Evolutionary conservation across 1,139 yeast species (phyloP).

Genomic region (Saccharomycopsis phalli): DNA sequence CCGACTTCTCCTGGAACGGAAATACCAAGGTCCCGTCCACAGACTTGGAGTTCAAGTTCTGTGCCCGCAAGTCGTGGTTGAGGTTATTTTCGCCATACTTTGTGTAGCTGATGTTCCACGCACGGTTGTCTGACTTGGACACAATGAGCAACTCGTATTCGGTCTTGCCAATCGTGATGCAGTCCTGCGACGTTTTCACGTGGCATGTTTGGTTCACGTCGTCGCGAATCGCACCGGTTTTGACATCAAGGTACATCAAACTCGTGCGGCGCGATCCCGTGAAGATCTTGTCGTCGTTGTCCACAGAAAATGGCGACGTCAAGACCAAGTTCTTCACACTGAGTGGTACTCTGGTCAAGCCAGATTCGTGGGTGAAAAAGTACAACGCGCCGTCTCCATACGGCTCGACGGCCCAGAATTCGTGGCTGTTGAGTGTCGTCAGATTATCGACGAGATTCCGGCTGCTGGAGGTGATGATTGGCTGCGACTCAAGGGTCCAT

Average conservation of each 20-base stretch:
- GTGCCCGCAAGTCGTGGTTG: constrained; percentile 54
- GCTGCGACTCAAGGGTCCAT: constrained; percentile 59
- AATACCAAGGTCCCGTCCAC: constrained; percentile 70
- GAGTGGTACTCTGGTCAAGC: constrained; percentile 75
- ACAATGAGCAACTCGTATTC: constrained; percentile 54
- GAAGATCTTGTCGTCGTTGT: constrained; percentile 81
- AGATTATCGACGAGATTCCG: constrained; percentile 21
- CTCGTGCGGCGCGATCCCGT: constrained; percentile 80
- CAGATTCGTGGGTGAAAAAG: constrained; percentile 68
- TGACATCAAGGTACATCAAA: constrained; percentile 63
- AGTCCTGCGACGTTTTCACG: not conserved
- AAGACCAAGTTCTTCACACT: constrained; percentile 69
- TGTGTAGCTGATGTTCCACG: constrained; percentile 83
- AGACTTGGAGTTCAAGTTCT: constrained; percentile 39
- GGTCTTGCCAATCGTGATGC: constrained; percentile 30
- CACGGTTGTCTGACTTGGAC: constrained; percentile 53
- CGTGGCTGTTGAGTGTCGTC: constrained; percentile 23
- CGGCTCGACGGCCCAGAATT: constrained; percentile 86
- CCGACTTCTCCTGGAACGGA: constrained; percentile 71
- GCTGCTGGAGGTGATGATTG: constrained; percentile 22
- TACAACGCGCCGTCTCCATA: constrained; percentile 78
- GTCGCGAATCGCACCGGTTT: constrained; percentile 61
- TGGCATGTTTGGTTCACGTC: no score
- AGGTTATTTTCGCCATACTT: constrained; percentile 92
- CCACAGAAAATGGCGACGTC: constrained; percentile 71